Percentiles rank a stretch among this genome's conserved stretches.
phyloP scores from a whole-genome alignment of 2,329 filamentous ascomycete species.

The Fusarium azukiicola region DNA sequence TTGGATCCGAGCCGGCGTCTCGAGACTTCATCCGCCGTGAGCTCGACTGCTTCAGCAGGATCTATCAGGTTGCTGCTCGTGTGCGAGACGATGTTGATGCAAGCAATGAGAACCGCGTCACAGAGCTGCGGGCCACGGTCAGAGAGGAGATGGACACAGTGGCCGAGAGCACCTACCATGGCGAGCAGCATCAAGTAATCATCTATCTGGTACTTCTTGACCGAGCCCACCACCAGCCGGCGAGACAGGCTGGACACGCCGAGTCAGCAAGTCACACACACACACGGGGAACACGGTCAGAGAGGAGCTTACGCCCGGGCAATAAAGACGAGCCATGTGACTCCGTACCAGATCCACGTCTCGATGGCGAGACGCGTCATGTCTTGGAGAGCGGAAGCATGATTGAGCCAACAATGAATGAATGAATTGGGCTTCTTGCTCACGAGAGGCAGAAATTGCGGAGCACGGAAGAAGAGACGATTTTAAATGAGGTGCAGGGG shows the following conservation, averaged over 20 bases:
- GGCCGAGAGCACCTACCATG: neutral
- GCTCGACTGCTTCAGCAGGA: neutral
- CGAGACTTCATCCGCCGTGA: neutral
- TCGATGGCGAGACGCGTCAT: conserved; percentile 17
- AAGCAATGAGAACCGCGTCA: conserved; percentile 18
- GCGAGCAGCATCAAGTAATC: conserved; percentile 4
- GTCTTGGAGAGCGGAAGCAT: conserved; percentile 9
- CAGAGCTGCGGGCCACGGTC: neutral
- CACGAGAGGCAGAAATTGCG: conserved; percentile 6
- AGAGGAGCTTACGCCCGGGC: conserved; percentile 7
- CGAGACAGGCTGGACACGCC: conserved; percentile 11
- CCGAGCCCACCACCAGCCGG: conserved; percentile 14
- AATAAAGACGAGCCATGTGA: conserved; percentile 22
- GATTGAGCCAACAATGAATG: neutral
- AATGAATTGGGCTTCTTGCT: conserved; percentile 7
- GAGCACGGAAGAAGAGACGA: conserved; percentile 7
- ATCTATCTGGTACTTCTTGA: conserved; percentile 11
- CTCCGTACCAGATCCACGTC: conserved; percentile 21
- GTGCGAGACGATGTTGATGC: conserved; percentile 10
- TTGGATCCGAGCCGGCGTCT: conserved; percentile 13
- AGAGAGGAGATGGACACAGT: neutral
- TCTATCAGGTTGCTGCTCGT: conserved; percentile 20
- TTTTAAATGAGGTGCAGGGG: conserved; percentile 22
- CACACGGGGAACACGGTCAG: neutral
- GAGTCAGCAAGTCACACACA: neutral